Evolutionary conservation across 345 rosid species (phyloP), one percentile per base, ranked within the genome.

Genomic region (Hibiscus syriacus): DNA sequence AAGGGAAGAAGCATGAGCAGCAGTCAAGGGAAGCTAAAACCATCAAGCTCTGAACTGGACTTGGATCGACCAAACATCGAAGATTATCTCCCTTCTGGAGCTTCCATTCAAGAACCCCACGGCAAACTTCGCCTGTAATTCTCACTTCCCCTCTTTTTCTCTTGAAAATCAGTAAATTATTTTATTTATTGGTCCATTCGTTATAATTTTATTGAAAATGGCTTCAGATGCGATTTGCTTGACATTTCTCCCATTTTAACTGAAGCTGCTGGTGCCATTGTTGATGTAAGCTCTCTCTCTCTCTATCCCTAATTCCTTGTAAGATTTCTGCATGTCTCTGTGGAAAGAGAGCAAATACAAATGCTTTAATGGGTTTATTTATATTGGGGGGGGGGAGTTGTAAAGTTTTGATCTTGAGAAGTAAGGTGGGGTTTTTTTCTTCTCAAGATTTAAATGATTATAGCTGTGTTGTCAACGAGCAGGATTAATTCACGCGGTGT

Each of bases 221-320:
- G n/a, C n/a, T 14, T 13, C 49, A 45, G 49, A 45, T 6, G 49
- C 49, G 97, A 95, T 81, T 76, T 95, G 84, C 87, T 95, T n/a
- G 98, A 95, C 34, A 81, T 92, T 55, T 85, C 97, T 5, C 98
- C 96, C 0, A 81, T 92, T 14, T 86, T 94, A 16, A 86, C 98
- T 13, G 99, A 95, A 80, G 98, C 98, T 76, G 97, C 92, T 60
- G 99, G 99, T 63, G 99, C 98, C 67, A 95, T 92, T 74, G 83
- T 92, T 66, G 99, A 95, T 83, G 99, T 90, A 71, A 36, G 39
- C 39, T 36, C 39, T 29, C 32, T 29, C 32, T 29, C 32, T 2
- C 32, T 29, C 32, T 29, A 29, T 29, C 32, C 32, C 32, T 29
- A 29, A 2, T 29, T 29, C 32, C 32, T 29, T 29, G 32, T 29